Evolutionary conservation across 306 rosid genomes (phyloP).

Genomic region (Vicia villosa): DNA sequence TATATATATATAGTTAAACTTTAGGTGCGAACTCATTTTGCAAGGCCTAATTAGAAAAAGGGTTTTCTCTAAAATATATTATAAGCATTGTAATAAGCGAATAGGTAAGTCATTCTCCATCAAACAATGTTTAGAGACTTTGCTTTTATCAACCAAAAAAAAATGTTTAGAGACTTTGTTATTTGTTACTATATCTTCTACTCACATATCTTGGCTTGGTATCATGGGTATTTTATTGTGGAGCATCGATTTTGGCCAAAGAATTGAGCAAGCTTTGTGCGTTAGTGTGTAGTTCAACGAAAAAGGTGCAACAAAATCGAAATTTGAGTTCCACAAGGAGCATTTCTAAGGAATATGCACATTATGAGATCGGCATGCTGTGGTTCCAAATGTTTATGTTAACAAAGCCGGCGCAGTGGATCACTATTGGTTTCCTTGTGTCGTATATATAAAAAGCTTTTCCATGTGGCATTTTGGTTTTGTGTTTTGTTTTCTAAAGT

Average conservation of each 20-base stretch:
- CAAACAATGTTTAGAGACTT: neutral
- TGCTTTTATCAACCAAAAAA: too few relatives aligned
- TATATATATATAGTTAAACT: too few relatives aligned
- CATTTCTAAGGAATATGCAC: slow-evolving; percentile 55
- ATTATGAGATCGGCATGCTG: too few relatives aligned
- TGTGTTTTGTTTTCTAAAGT: neutral
- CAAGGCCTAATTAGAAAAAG: slow-evolving; percentile 99
- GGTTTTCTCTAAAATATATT: slow-evolving; percentile 82
- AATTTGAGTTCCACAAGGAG: slow-evolving; percentile 97
- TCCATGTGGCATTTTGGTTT: neutral
- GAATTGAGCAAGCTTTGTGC: slow-evolving; percentile 86
- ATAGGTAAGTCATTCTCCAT: slow-evolving; percentile 55
- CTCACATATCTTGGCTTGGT: slow-evolving; percentile 29
- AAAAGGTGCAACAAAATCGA: slow-evolving; percentile 70
- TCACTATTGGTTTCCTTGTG: neutral
- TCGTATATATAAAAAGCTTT: neutral
- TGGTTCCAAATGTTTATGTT: neutral
- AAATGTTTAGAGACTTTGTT: neutral
- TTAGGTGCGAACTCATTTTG: slow-evolving; percentile 98
- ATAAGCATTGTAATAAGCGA: slow-evolving; percentile 84
- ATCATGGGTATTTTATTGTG: slow-evolving; percentile 93
- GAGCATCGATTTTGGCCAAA: slow-evolving; percentile 92
- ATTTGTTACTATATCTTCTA: neutral
- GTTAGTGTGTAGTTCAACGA: slow-evolving; percentile 96
- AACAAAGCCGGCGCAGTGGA: neutral